Conservation (phyloP, 164 flowering plant genomes). For the Macadamia tetraphylla region DNA sequence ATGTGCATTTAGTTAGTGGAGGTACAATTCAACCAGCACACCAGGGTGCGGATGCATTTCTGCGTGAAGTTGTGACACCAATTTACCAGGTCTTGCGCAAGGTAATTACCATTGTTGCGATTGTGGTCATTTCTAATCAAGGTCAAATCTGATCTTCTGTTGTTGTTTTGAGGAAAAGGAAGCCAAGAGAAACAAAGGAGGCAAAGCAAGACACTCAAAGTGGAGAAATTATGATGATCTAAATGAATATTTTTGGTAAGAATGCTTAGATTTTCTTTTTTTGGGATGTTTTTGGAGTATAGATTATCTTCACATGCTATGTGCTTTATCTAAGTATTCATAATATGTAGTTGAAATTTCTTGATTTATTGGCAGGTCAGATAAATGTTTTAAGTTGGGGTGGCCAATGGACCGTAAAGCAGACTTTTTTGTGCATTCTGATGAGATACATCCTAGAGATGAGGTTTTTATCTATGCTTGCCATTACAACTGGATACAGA, state of each 20-base stretch:
- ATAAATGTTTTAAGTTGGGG: conserved; percentile 57
- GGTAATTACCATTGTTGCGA: conserved; percentile 33
- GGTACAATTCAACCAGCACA: conserved; percentile 35
- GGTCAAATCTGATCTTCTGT: conserved; percentile 8
- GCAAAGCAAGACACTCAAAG: conserved; percentile 82
- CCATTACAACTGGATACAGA: too few species aligned
- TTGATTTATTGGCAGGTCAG: conserved; percentile 44
- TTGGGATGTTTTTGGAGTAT: background rate
- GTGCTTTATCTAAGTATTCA: background rate
- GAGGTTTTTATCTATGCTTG: conserved; percentile 16
- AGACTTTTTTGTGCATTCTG: conserved; percentile 73
- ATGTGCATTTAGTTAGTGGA: conserved; percentile 54
- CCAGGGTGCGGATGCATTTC: conserved; percentile 67
- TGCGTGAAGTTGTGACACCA: conserved; percentile 73
- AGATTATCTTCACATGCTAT: background rate
- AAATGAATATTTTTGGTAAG: conserved; percentile 96
- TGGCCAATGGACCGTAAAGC: conserved; percentile 81
- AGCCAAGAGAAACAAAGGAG: conserved; percentile 75
- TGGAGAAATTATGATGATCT: conserved; percentile 99
- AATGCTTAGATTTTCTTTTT: too few species aligned
- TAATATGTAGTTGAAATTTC: background rate
- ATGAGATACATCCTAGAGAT: conserved; percentile 21
- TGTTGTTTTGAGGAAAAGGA: conserved; percentile 52
- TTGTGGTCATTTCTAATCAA: conserved; percentile 7
- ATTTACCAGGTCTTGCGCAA: conserved; percentile 67